phyloP scores from a whole-genome alignment of 2,329 filamentous ascomycete species.

The Epichloe glyceriae region DNA sequence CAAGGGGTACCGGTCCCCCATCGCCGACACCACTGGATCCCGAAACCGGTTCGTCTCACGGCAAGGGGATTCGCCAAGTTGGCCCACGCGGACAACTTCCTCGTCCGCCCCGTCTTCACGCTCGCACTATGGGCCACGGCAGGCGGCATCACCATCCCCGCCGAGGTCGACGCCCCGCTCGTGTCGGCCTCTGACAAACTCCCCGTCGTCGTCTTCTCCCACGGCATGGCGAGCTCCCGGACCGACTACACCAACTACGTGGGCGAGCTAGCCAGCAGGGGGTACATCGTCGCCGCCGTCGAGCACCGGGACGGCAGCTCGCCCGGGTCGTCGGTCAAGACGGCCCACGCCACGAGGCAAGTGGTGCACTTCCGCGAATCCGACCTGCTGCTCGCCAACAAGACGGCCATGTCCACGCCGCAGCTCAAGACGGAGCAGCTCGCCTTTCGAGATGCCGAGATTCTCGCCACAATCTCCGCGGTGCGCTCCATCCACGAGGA shows the following conservation, averaged over 20 bases:
- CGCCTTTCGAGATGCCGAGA: conserved; percentile 36
- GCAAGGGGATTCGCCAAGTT: conserved; percentile 34
- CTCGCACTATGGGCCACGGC: conserved; percentile 28
- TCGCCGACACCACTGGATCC: conserved; percentile 30
- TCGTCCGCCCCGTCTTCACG: conserved; percentile 30
- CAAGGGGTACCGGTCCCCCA: conserved; percentile 7
- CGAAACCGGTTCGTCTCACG: conserved; percentile 28
- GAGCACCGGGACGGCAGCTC: conserved; percentile 41
- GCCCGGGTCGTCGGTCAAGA: conserved; percentile 29
- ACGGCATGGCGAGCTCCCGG: conserved; percentile 36
- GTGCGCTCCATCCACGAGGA: conserved; percentile 26
- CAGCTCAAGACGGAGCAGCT: conserved; percentile 34
- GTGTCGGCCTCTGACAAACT: conserved; percentile 14
- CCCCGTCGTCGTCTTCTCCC: conserved; percentile 37
- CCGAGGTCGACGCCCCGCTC: conserved; percentile 32
- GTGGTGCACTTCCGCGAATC: conserved; percentile 23
- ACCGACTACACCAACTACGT: conserved; percentile 40
- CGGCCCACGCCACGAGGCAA: conserved; percentile 17
- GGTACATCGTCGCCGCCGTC: conserved; percentile 34
- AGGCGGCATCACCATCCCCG: conserved; percentile 33
- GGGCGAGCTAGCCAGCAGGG: conserved; percentile 35
- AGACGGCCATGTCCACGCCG: conserved; percentile 20
- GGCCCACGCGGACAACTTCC: conserved; percentile 28
- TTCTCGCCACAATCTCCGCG: conserved; percentile 29
- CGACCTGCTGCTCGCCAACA: conserved; percentile 18